These are phyloP conservation scores for Colletotrichum simmondsii DNA, from an alignment of 2,329 filamentous ascomycete genomes.

Conservation along the genomic window DNA sequence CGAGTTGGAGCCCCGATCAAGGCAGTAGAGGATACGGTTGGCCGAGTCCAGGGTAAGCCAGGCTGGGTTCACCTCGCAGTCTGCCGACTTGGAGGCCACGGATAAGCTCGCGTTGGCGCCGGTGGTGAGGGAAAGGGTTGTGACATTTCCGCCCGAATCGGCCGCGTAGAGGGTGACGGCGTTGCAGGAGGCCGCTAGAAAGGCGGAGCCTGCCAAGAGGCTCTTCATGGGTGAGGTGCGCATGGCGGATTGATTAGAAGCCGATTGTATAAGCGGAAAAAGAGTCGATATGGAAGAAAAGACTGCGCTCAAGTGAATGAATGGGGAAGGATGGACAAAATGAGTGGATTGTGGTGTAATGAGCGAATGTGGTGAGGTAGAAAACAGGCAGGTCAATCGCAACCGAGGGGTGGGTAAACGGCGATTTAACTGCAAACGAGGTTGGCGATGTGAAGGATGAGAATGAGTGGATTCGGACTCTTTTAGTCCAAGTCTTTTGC, in stretches of 20 bases:
- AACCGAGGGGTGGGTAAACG: neutral
- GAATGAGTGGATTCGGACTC: constrained; percentile 14
- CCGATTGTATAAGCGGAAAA: neutral
- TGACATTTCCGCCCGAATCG: constrained; percentile 36
- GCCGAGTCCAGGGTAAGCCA: constrained; percentile 33
- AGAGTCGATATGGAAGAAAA: neutral
- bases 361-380: constrained; percentile 5
- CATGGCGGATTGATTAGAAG: constrained; percentile 18
- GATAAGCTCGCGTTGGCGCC: constrained; percentile 30
- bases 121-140: constrained; percentile 33
- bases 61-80: constrained; percentile 32
- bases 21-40: constrained; percentile 33
- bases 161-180: constrained; percentile 36
- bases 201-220: constrained; percentile 22
- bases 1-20: constrained; percentile 29
- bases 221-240: constrained; percentile 12
- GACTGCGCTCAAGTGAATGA: neutral
- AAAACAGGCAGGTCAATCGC: constrained; percentile 9
- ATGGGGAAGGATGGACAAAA: neutral
- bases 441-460: neutral
- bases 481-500: neutral
- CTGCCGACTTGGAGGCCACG: constrained; percentile 31
- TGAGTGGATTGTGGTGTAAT: constrained; percentile 11
- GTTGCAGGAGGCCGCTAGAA: constrained; percentile 19
- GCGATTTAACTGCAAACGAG: neutral